Percentiles rank a stretch among this genome's conserved stretches.
Evolutionary conservation across 768 basidiomycete species (phyloP).

Genomic region (Tubosaeta sp.): DNA sequence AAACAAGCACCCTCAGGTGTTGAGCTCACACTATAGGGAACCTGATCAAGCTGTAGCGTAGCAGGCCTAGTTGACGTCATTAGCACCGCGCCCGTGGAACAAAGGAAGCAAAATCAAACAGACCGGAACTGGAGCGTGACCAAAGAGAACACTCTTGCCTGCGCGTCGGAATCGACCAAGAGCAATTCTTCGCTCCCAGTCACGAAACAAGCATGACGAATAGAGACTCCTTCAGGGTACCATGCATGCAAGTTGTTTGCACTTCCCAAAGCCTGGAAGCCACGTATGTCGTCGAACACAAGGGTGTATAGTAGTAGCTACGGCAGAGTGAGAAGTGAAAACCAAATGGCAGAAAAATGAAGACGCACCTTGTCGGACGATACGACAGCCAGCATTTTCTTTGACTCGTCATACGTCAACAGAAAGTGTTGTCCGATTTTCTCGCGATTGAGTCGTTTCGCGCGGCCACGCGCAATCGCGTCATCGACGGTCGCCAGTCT

Average conservation of each 20-base stretch:
- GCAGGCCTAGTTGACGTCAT: slow-evolving; percentile 29
- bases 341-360: background rate
- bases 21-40: slow-evolving; percentile 24
- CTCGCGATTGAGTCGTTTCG: too few relatives aligned
- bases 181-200: slow-evolving; percentile 25
- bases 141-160: slow-evolving; percentile 51
- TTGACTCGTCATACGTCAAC: too few relatives aligned
- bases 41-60: too few relatives aligned
- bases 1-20: slow-evolving; percentile 56
- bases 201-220: slow-evolving; percentile 42
- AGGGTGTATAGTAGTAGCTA: slow-evolving; percentile 43
- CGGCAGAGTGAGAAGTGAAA: too few relatives aligned
- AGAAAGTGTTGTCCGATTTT: too few relatives aligned
- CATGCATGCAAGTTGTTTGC: slow-evolving; percentile 39
- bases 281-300: slow-evolving; percentile 42
- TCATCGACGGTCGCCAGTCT: too few relatives aligned
- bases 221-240: slow-evolving; percentile 31
- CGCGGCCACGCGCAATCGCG: too few relatives aligned
- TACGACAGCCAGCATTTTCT: slow-evolving; percentile 8
- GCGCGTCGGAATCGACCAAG: slow-evolving; percentile 37
- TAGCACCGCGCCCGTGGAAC: background rate
- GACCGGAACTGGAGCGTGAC: slow-evolving; percentile 52
- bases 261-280: slow-evolving; percentile 39
- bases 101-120: background rate
- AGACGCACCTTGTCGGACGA: slow-evolving; percentile 36